A percentile compares a stretch with the other conserved stretches of the same genome.
These are phyloP conservation scores for Fusarium staphyleae DNA, from an alignment of 2,329 filamentous ascomycete genomes.

Conservation along the genomic window DNA sequence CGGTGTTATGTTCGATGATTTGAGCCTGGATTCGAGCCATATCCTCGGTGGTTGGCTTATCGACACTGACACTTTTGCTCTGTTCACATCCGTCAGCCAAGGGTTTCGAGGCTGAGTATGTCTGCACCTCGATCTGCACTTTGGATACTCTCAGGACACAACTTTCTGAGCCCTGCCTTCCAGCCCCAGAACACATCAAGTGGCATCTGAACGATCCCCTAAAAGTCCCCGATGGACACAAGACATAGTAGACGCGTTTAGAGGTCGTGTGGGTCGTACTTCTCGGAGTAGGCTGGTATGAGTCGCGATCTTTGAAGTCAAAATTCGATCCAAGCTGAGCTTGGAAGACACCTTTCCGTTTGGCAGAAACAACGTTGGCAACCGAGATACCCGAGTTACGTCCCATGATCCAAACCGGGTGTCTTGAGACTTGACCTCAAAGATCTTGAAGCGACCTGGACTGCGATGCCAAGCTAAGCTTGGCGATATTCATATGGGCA, in stretches of 20 bases:
- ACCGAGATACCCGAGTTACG: background rate
- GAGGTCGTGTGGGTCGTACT: slow-evolving; percentile 7
- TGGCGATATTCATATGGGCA: slow-evolving; percentile 6
- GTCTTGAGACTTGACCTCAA: slow-evolving; percentile 3
- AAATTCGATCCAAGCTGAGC: slow-evolving; percentile 7
- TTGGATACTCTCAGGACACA: background rate
- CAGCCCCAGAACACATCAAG: slow-evolving; percentile 20
- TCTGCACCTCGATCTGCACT: slow-evolving; percentile 31
- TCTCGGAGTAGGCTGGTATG: slow-evolving; percentile 6
- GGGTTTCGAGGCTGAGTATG: slow-evolving; percentile 29
- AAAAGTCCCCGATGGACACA: background rate
- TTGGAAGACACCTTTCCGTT: slow-evolving; percentile 4
- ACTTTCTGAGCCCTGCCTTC: slow-evolving; percentile 22
- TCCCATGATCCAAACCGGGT: background rate
- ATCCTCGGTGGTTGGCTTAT: background rate
- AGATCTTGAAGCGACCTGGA: slow-evolving; percentile 7
- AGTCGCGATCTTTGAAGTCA: slow-evolving; percentile 12
- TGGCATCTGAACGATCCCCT: slow-evolving; percentile 22
- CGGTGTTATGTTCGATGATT: background rate
- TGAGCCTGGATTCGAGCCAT: background rate
- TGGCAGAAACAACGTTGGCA: background rate
- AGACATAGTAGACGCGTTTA: slow-evolving; percentile 8
- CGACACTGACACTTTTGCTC: background rate
- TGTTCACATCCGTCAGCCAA: slow-evolving; percentile 29
- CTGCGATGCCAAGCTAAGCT: slow-evolving; percentile 15